Evolutionary conservation across 306 rosid species (phyloP).

Genomic region (Ceratonia siliqua): DNA sequence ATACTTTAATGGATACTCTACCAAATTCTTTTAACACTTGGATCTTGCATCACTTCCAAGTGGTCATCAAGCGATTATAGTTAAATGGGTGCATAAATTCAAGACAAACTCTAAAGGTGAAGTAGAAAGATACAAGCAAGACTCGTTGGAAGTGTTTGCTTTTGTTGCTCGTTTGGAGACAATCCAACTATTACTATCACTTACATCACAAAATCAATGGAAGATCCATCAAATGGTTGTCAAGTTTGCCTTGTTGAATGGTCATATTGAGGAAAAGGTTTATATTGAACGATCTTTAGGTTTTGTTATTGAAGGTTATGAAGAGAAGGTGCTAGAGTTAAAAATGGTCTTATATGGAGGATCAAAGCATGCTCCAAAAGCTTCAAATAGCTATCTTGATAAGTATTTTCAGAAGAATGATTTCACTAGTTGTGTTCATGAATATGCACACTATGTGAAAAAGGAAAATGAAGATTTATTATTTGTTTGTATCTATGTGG

Average conservation of each 20-base stretch:
- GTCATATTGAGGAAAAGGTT: background rate
- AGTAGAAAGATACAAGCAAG: background rate
- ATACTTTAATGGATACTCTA: too few relatives aligned
- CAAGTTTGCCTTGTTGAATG: background rate
- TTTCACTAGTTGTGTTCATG: too few relatives aligned
- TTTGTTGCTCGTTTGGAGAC: background rate
- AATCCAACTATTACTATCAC: background rate
- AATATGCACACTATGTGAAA: too few relatives aligned
- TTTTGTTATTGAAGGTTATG: background rate
- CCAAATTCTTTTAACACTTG: too few relatives aligned
- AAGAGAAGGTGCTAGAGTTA: background rate
- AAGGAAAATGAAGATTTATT: too few relatives aligned
- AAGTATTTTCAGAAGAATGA: background rate
- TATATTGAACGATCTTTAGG: background rate
- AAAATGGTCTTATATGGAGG: background rate
- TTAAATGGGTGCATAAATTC: background rate
- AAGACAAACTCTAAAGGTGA: background rate
- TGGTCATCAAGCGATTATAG: too few relatives aligned
- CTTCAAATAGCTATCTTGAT: background rate
- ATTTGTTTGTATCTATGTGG: too few relatives aligned
- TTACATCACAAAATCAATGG: background rate
- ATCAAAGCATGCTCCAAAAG: background rate
- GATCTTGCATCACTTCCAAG: too few relatives aligned
- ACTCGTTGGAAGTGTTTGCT: slow-evolving; percentile 12
- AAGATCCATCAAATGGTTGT: background rate